Percentiles rank a stretch among this genome's conserved stretches.
Evolutionary conservation across 139 green algal genomes (phyloP).

Genomic region (Haematococcus lacustris): DNA sequence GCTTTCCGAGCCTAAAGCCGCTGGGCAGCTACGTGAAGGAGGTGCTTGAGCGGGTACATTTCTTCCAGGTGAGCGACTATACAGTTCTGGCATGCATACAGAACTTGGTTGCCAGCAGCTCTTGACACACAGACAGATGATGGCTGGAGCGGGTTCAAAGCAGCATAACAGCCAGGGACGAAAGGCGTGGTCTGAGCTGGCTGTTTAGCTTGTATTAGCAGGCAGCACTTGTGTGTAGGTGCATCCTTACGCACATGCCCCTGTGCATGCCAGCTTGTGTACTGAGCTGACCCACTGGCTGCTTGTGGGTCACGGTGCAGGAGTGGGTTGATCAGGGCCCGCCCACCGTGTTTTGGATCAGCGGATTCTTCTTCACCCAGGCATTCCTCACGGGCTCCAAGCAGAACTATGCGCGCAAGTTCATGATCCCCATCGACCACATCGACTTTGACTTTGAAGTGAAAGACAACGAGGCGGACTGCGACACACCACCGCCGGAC

Average conservation of each 20-base stretch:
- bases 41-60: conserved; percentile 52
- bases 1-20: conserved; percentile 71
- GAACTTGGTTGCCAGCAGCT: too few species aligned
- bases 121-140: too few species aligned
- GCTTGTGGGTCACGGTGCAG: too few species aligned
- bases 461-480: conserved; percentile 25
- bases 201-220: too few species aligned
- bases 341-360: conserved; percentile 69
- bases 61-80: conserved; percentile 54
- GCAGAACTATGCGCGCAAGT: conserved; percentile 79
- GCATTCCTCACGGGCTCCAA: conserved; percentile 75
- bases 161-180: too few species aligned
- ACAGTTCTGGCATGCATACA: too few species aligned
- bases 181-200: too few species aligned
- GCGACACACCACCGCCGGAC: conserved; percentile 44
- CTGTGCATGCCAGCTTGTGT: too few species aligned
- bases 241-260: too few species aligned
- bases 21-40: conserved; percentile 69
- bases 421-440: conserved; percentile 65
- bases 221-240: too few species aligned
- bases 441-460: conserved; percentile 82
- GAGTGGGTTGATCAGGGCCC: conserved; percentile 59
- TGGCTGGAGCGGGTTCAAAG: too few species aligned
- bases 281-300: too few species aligned
- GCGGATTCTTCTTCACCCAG: conserved; percentile 85